Conservation (phyloP, 805 yeast genomes). For the Zygosaccharomyces siamensis region DNA sequence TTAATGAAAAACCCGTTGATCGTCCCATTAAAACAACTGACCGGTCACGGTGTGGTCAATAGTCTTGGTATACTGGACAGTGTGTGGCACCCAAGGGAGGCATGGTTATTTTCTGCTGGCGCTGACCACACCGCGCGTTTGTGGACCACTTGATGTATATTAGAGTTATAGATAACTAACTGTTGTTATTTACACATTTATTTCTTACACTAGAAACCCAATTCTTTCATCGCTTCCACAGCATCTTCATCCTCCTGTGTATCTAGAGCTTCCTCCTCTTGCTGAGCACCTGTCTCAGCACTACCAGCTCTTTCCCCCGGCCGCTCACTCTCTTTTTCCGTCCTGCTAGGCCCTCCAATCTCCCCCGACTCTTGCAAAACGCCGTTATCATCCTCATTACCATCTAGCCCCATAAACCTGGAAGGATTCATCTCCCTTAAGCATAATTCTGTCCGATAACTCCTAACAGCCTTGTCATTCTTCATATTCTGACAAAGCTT, state of each 20-base stretch:
- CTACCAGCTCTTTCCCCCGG: not conserved
- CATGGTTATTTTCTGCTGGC: slow-evolving; percentile 96
- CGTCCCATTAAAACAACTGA: slow-evolving; percentile 90
- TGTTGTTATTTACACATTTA: slow-evolving; percentile 2
- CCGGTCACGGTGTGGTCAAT: slow-evolving; percentile 77
- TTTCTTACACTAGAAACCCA: slow-evolving; percentile 13
- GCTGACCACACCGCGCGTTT: slow-evolving; percentile 94
- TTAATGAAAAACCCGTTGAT: slow-evolving; percentile 90
- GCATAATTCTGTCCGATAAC: slow-evolving; percentile 39
- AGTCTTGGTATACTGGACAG: slow-evolving; percentile 83
- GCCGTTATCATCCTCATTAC: not conserved
- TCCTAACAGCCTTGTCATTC: slow-evolving; percentile 39
- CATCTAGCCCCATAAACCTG: not conserved
- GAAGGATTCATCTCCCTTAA: slow-evolving; percentile 35
- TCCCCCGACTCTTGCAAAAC: slow-evolving; percentile 3
- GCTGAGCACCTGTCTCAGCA: not conserved
- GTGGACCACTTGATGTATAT: slow-evolving; percentile 71
- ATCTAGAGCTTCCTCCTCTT: not conserved
- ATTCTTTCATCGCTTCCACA: slow-evolving; percentile 24
- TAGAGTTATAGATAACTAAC: slow-evolving; percentile 7
- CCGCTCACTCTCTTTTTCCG: slow-evolving; percentile 1
- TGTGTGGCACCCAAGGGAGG: slow-evolving; percentile 96
- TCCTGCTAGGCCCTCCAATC: slow-evolving; percentile 3
- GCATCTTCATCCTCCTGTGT: slow-evolving; percentile 26
- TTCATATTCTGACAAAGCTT: slow-evolving; percentile 45